phyloP scores from a whole-genome alignment of 2,329 filamentous ascomycete species.

The Claviceps sp. region DNA sequence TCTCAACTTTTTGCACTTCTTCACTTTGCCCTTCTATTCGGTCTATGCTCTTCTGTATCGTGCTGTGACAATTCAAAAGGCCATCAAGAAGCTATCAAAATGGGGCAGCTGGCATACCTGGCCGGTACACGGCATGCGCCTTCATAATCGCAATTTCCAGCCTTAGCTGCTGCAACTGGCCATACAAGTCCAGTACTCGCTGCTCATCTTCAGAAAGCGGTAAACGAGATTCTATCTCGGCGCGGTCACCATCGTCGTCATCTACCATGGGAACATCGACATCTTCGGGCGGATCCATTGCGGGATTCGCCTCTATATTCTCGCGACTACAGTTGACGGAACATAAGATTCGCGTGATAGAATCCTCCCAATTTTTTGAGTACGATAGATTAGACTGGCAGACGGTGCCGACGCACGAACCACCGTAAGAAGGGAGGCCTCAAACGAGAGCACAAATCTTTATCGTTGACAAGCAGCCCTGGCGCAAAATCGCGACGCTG shows the following conservation, averaged over 20 bases:
- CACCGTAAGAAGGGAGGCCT: neutral
- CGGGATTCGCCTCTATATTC: neutral
- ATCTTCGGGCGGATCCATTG: conserved; percentile 9
- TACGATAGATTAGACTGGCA: neutral
- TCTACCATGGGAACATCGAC: conserved; percentile 18
- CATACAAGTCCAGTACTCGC: conserved; percentile 54
- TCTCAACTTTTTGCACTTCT: neutral
- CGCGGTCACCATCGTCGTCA: conserved; percentile 3
- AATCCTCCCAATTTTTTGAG: neutral
- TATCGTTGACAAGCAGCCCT: neutral
- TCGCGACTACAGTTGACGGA: neutral
- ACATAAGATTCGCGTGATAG: neutral
- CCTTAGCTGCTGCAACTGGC: conserved; percentile 56
- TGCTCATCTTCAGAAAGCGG: conserved; percentile 53
- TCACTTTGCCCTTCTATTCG: neutral
- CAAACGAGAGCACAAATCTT: neutral
- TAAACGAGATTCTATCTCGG: conserved; percentile 27
- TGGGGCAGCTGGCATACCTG: conserved; percentile 17
- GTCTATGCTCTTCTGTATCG: neutral
- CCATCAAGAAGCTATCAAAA: neutral
- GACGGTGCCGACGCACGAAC: neutral
- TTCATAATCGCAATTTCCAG: conserved; percentile 57
- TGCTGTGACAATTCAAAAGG: too few species aligned
- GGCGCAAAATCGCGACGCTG: neutral
- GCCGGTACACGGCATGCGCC: conserved; percentile 26